Conservation (phyloP, 257 asterid species). For the Primulina eburnea region DNA sequence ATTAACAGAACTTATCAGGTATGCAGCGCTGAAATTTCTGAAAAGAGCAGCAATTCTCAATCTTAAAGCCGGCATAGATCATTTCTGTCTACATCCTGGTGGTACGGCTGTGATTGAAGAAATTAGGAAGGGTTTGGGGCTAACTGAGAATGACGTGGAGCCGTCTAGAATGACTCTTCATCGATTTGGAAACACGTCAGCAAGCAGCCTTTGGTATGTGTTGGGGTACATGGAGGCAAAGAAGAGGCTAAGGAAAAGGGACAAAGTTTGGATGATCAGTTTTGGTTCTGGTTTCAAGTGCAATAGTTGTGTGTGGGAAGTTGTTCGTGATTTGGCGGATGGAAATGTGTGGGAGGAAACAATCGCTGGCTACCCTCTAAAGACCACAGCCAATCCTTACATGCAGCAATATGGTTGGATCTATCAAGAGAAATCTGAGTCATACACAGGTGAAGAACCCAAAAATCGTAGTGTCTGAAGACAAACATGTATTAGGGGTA, state of each 20-base stretch:
- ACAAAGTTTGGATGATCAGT: conserved; percentile 40
- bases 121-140: conserved; percentile 29
- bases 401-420: conserved; percentile 38
- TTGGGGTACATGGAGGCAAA: conserved; percentile 45
- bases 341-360: conserved; percentile 41
- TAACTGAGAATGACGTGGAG: conserved; percentile 33
- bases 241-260: conserved; percentile 35
- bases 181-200: conserved; percentile 39
- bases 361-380: conserved; percentile 33
- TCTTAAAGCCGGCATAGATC: conserved; percentile 31
- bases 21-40: conserved; percentile 14
- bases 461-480: conserved; percentile 5
- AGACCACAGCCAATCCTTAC: conserved; percentile 32
- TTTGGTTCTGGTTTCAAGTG: conserved; percentile 45
- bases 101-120: conserved; percentile 35
- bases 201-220: conserved; percentile 44
- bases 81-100: conserved; percentile 42
- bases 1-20: conserved; percentile 25
- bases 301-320: conserved; percentile 44
- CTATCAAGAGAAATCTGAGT: conserved; percentile 18
- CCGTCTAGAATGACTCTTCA: conserved; percentile 40
- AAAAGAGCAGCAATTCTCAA: conserved; percentile 12
- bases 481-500: background rate
- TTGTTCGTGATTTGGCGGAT: conserved; percentile 35
- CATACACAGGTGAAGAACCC: background rate